Percentiles rank a stretch among this genome's conserved stretches.
Conservation (phyloP, 1,284 basidiomycete genomes). For the Heterobasidion annosum region DNA sequence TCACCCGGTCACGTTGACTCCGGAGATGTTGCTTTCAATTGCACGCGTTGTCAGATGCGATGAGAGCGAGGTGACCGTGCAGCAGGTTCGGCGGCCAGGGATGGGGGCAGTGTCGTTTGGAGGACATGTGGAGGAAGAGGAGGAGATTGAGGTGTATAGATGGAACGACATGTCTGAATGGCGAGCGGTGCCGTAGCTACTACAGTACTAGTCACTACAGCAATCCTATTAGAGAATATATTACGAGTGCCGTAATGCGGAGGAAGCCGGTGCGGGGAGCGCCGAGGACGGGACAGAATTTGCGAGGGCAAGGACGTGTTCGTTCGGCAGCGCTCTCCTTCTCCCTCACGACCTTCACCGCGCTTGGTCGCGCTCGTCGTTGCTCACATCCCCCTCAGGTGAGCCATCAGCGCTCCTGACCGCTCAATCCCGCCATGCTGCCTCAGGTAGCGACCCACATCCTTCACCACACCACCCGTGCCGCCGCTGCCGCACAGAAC, state of each 20-base stretch:
- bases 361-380: background rate
- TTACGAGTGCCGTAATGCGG: no score
- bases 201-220: background rate
- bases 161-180: conserved; percentile 10
- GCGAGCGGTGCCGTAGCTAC: background rate
- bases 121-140: conserved; percentile 12
- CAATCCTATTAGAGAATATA: no score
- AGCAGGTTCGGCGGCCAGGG: conserved; percentile 18
- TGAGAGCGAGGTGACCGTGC: conserved; percentile 17
- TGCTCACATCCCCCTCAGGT: background rate
- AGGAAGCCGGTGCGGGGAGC: no score
- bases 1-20: conserved; percentile 42
- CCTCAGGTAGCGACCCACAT: conserved; percentile 73
- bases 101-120: conserved; percentile 15
- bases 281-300: background rate
- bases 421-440: conserved; percentile 38
- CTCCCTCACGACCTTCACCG: background rate
- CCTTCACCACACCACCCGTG: conserved; percentile 64
- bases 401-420: conserved; percentile 3
- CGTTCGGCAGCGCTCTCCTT: background rate
- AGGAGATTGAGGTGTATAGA: conserved; percentile 13
- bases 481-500: conserved; percentile 63
- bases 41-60: conserved; percentile 25
- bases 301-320: background rate
- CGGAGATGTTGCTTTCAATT: conserved; percentile 37